Base-by-base conservation (phyloP, 805 yeast genomes). In the Ogataea chonburiensis region DNA sequence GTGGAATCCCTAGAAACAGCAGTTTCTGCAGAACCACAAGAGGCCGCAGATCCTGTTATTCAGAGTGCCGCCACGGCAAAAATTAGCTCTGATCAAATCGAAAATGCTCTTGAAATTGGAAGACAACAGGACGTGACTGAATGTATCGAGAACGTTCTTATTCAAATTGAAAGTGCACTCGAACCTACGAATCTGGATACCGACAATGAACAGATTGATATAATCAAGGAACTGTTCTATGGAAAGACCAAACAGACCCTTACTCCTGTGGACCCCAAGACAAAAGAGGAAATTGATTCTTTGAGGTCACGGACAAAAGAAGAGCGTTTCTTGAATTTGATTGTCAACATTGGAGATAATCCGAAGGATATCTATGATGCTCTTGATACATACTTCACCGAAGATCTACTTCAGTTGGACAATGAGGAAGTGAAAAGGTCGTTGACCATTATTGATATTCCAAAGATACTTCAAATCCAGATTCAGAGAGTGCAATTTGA, bases 121-220 rank as follows among this genome's bases (percentile, higher is more conserved):
- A 70, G 95, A 46, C 98, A 93, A 57, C 98, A 93, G 58, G 98
- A 93, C 66, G 98, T 93, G 13, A 88, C 97, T 0, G 98, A 93
- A 57, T 91, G 98, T 60, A 88, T 91, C 53, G 95, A 89, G 37
- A 93, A 93, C 58, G 97, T 93, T 6, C 68, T 89, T 10, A 85
- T 82, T 46, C 98, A 91, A 58, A 66, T 93, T 23, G 97, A 91
- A 56, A 86, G 95, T 17, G 94, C 96, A 0, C 70, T 85, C 39
- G 78, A 73, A 33, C 94, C 96, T 0, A 68, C 68, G 11, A 58
- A 60, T 1, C 53, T 81, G 30, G 94, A 84, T 33, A 71, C 63
- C 1, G 89, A 88, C 50, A 73, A 77, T 15, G 98, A 91, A 56
- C 97, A 91, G 54, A 61, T 71, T 35, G 98, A 93, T 59, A 56